Conservation (phyloP, 805 yeast species). For the Peterozyma toletana region DNA sequence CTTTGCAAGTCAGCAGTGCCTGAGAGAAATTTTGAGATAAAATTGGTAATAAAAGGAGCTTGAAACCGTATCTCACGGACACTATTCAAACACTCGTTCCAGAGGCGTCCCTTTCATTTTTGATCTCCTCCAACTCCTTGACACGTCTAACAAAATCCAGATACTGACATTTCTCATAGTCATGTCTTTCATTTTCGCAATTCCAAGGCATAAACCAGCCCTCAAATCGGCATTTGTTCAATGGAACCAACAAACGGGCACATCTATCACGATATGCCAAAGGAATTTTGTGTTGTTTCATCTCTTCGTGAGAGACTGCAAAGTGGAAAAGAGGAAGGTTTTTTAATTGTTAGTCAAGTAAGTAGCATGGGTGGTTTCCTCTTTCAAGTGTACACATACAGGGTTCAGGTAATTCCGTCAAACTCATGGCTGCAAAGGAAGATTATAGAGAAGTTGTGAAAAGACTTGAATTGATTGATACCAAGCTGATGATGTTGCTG, state of each 20-base stretch:
- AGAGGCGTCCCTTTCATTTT: slow-evolving; percentile 25
- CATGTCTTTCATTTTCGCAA: slow-evolving; percentile 73
- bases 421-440: slow-evolving; percentile 16
- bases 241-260: slow-evolving; percentile 55
- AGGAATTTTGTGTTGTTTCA: slow-evolving; percentile 74
- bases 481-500: background rate
- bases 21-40: too few species aligned
- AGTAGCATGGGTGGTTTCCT: too few species aligned
- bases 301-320: slow-evolving; percentile 72
- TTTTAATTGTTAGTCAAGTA: too few species aligned
- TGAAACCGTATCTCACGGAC: too few species aligned
- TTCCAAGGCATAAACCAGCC: slow-evolving; percentile 58
- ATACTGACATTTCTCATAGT: slow-evolving; percentile 79
- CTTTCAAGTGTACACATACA: slow-evolving; percentile 22
- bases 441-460: too few species aligned
- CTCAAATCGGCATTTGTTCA: slow-evolving; percentile 55
- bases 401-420: slow-evolving; percentile 31
- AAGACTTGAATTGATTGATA: background rate
- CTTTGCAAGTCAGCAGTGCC: too few species aligned
- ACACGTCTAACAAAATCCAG: slow-evolving; percentile 77
- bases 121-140: slow-evolving; percentile 55
- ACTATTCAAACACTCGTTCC: too few species aligned
- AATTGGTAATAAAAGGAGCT: too few species aligned
- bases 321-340: slow-evolving; percentile 8
- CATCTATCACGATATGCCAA: slow-evolving; percentile 80